Evolutionary conservation across 1,284 basidiomycete genomes (phyloP), one percentile per base, ranked within the genome.

Genomic region (Cryptococcus amylolentus): DNA sequence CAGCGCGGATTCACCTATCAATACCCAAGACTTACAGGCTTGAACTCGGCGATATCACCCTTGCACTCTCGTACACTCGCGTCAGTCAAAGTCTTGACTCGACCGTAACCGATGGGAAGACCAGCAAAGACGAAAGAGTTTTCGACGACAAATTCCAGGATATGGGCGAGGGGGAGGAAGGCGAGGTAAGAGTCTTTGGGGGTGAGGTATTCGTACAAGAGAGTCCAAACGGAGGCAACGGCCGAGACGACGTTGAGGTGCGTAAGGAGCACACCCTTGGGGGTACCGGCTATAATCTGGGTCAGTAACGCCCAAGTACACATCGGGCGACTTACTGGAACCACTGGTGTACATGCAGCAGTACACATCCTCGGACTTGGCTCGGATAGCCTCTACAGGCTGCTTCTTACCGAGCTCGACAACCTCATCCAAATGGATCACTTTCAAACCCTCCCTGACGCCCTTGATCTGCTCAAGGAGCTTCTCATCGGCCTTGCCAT

Each of bases 321-420:
- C 28, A 10, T 16, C 12, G 12, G 18, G n/a, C 0, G 1, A 70
- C 73, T 71, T 61, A 75, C 73, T 78, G 8, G 75, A 77, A 18
- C 91, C 91, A 60, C 85, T 88, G 23, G 94, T 98, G 81, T 98
- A 98, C 94, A 97, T 97, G 79, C 96, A 94, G 73, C 91, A 91
- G 23, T 88, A 89, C 5, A 87, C 78, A 57, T 87, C 88, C 0
- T 87, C 83, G 16, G 80, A 75, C 53, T 79, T 82, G 1, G 89
- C 89, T 13, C 58, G 63, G 31, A 86, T 81, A 16, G 78, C 72
- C 57, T 83, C 84, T 1, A 72, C 66, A 1, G 84, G 76, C 56
- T 86, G 80, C 31, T 73, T 76, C 66, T 80, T 80, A 20, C 91
- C 91, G 9, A 84, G 71, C 58, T 80, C 77, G 43, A 86, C 83